A percentile compares a stretch with the other conserved stretches of the same genome.
Evolutionary conservation across 139 green algal genomes (phyloP).

Genomic region (Raphidocelis subcapitata): DNA sequence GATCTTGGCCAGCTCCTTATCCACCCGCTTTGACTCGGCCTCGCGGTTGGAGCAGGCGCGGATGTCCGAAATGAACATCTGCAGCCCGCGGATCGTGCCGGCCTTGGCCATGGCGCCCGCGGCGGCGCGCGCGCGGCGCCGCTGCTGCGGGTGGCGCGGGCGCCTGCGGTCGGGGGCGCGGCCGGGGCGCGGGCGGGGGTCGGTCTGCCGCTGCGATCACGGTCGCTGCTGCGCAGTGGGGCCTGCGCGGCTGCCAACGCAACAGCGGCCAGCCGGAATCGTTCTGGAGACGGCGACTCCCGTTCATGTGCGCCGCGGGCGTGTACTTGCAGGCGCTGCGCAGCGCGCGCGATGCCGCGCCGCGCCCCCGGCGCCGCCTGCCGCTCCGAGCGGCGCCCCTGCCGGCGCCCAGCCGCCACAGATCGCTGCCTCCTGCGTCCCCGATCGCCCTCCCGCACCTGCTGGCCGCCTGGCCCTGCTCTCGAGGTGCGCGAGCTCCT

Average conservation of each 20-base stretch:
- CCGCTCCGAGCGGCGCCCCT: too few species aligned
- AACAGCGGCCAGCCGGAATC: too few species aligned
- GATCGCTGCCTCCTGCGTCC: too few species aligned
- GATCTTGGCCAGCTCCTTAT: slow-evolving; percentile 99
- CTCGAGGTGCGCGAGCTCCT: too few species aligned
- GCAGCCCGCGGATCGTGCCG: slow-evolving; percentile 22
- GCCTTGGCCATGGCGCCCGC: slow-evolving; percentile 21
- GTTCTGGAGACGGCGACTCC: too few species aligned
- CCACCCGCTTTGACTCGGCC: slow-evolving; percentile 83
- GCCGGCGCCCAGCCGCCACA: too few species aligned
- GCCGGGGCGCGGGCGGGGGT: neutral
- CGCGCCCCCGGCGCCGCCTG: too few species aligned
- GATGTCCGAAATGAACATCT: slow-evolving; percentile 95
- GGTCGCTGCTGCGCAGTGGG: neutral
- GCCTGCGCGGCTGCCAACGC: neutral
- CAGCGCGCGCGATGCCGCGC: too few species aligned
- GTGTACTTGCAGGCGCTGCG: too few species aligned
- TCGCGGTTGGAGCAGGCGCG: slow-evolving; percentile 89
- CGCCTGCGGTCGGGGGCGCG: neutral
- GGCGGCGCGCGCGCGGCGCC: neutral
- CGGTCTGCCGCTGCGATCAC: neutral
- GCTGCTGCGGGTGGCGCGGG: neutral
- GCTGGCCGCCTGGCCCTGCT: too few species aligned
- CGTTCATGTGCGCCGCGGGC: too few species aligned
- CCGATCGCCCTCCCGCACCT: too few species aligned